A percentile compares a stretch with the other conserved stretches of the same genome.
These are phyloP conservation scores for Saturnispora sekii DNA, from an alignment of 805 yeast genomes.

Conservation along the genomic window DNA sequence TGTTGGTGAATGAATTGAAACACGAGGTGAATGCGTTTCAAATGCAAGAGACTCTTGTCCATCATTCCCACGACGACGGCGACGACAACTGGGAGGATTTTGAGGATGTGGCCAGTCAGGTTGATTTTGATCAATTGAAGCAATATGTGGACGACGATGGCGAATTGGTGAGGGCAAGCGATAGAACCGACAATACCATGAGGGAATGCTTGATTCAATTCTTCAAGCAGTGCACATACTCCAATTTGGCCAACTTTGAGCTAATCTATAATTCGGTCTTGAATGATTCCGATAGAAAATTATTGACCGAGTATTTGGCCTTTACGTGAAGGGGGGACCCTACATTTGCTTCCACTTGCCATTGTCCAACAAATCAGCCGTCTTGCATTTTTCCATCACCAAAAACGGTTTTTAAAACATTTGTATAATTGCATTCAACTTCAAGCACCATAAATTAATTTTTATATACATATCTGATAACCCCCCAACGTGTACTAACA, in stretches of 20 bases:
- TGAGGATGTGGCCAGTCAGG: slow-evolving; percentile 48
- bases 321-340: slow-evolving; percentile 14
- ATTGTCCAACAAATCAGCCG: no score
- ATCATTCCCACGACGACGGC: slow-evolving; percentile 29
- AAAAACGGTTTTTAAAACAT: no score
- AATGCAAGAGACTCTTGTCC: slow-evolving; percentile 34
- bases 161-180: slow-evolving; percentile 13
- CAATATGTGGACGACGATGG: slow-evolving; percentile 43
- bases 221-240: slow-evolving; percentile 46
- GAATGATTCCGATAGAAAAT: slow-evolving; percentile 43
- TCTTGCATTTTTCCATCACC: no score
- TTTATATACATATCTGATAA: no score
- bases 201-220: slow-evolving; percentile 37
- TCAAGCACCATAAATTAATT: no score
- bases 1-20: slow-evolving; percentile 59
- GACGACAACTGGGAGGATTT: slow-evolving; percentile 71
- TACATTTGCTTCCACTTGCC: no score
- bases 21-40: slow-evolving; percentile 39
- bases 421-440: no score
- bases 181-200: slow-evolving; percentile 22
- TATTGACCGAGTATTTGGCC: slow-evolving; percentile 35
- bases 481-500: no score
- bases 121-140: slow-evolving; percentile 53
- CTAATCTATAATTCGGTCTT: slow-evolving; percentile 35
- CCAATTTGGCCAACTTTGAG: slow-evolving; percentile 43